A percentile compares a stretch with the other conserved stretches of the same genome.
Conservation (phyloP, 2,329 filamentous ascomycete species). For the Fusarium nanum region DNA sequence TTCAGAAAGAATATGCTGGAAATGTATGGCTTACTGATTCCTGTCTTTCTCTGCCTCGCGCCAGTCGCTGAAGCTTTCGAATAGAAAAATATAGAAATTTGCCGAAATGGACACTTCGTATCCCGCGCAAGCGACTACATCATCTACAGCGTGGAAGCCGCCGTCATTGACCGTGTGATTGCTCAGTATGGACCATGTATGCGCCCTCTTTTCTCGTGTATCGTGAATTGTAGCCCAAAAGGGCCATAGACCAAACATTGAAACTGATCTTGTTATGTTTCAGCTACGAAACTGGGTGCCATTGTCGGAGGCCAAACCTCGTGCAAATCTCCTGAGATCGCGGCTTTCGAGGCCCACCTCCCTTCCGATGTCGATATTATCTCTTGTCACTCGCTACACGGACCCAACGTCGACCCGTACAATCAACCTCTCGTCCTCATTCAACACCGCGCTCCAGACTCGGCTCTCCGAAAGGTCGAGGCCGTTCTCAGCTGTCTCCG, state of each 20-base stretch:
- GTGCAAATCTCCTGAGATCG: conserved; percentile 96
- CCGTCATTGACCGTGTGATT: conserved; percentile 87
- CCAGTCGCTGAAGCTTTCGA: conserved; percentile 62
- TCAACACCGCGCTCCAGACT: conserved; percentile 86
- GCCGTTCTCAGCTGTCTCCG: conserved; percentile 83
- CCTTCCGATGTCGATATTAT: conserved; percentile 91
- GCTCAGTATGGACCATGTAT: conserved; percentile 91
- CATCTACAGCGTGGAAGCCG: conserved; percentile 98
- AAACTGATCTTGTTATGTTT: conserved; percentile 20
- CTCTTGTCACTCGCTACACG: conserved; percentile 96
- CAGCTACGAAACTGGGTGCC: conserved; percentile 93
- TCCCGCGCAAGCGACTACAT: conserved; percentile 98
- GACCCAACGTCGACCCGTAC: conserved; percentile 86
- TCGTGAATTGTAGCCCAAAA: conserved; percentile 14
- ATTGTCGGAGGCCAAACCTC: conserved; percentile 98
- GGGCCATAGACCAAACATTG: background rate
- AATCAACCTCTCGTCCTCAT: conserved; percentile 95
- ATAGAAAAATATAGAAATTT: conserved; percentile 84
- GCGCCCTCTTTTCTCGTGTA: conserved; percentile 33
- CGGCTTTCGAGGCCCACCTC: conserved; percentile 89
- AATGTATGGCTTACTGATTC: conserved; percentile 72
- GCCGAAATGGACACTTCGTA: conserved; percentile 94
- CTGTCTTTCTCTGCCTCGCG: conserved; percentile 40
- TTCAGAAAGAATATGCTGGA: conserved; percentile 84
- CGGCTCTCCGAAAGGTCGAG: conserved; percentile 82